Evolutionary conservation across 1,284 basidiomycete genomes (phyloP), one percentile per base, ranked within the genome.

Genomic region (Malassezia cuniculi): DNA sequence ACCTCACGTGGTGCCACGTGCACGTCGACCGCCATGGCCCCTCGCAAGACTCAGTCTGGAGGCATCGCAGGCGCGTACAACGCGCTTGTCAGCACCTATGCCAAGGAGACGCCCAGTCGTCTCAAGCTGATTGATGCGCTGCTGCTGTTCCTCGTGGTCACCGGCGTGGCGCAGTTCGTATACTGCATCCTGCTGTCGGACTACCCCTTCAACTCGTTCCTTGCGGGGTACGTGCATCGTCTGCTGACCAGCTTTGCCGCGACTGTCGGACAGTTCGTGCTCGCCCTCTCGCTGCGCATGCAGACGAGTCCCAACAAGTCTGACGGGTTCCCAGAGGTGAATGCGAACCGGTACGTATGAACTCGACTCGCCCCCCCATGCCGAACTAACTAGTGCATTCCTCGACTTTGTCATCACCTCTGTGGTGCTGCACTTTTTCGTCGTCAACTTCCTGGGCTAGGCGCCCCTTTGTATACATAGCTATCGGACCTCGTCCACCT

Each of bases 181-280:
- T 95, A 97, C 72, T 86, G 90, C 69, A 69, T 93, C 22, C 73
- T 86, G 50, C 74, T 97, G 51, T 86, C 87, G 41, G 82, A 81
- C 71, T 97, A 81, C 69, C 90, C 90, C 11, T 95, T 93, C 75
- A 94, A 95, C 60, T 85, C 89, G 24, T 99, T 95, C 71, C 71
- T 94, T 46, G 81, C 86, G 55, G 86, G 87, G 87, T 95, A 70
- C 55, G 82, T 71, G 1, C 5, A 15, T 9, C 8, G 12, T 28
- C 2, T 14, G 27, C 8, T n/a, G 18, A 17, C 12, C 55, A 95
- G 90, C 22, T 97, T 97, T 68, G 74, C 80, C 20, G 85, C 87
- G 55, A 82, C 81, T 9, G 82, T 95, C 26, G 90, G 90, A 19
- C 93, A 99, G 68, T 99, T 99, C 68, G 87, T 95, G 35, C 74